Percentiles rank a stretch among this genome's conserved stretches.
These are phyloP conservation scores for Phyllosticta citrichinensis DNA, from an alignment of 2,329 filamentous ascomycete species.

Conservation along the genomic window DNA sequence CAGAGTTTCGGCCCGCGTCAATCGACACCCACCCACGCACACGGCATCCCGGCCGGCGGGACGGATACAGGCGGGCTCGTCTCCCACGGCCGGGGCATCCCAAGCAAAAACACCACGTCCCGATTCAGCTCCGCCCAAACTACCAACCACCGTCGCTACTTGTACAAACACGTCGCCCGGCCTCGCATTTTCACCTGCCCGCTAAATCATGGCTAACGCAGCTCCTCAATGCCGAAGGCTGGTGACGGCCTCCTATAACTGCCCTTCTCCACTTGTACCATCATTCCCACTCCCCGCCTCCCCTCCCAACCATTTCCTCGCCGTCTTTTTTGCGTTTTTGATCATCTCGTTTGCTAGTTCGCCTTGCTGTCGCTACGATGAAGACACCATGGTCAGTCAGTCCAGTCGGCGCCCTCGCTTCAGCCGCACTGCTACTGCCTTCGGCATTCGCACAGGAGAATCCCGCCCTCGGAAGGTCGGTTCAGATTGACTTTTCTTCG, in stretches of 20 bases:
- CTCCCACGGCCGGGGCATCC: neutral
- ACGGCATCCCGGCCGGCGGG: neutral
- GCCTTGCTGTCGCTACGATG: constrained; percentile 18
- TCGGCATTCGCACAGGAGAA: constrained; percentile 43
- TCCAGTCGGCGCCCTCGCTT: constrained; percentile 29
- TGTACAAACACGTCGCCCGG: neutral
- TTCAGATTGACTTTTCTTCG: constrained; percentile 72
- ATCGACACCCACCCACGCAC: neutral
- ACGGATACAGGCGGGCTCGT: neutral
- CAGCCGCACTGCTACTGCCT: constrained; percentile 30
- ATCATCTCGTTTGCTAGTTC: neutral
- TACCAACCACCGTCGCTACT: neutral
- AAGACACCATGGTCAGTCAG: constrained; percentile 16
- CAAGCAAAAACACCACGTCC: neutral
- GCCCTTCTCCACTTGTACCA: neutral
- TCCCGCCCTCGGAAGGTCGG: constrained; percentile 69
- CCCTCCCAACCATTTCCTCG: constrained; percentile 1
- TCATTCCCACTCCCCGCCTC: neutral
- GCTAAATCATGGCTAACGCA: neutral
- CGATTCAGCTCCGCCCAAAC: neutral
- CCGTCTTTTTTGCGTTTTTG: constrained; percentile 2
- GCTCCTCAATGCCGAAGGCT: constrained; percentile 1
- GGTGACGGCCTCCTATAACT: constrained; percentile 1
- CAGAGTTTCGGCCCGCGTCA: neutral
- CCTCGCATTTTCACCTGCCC: neutral